Conservation (phyloP, 495 filamentous ascomycete genomes). For the Apodospora peruviana region DNA sequence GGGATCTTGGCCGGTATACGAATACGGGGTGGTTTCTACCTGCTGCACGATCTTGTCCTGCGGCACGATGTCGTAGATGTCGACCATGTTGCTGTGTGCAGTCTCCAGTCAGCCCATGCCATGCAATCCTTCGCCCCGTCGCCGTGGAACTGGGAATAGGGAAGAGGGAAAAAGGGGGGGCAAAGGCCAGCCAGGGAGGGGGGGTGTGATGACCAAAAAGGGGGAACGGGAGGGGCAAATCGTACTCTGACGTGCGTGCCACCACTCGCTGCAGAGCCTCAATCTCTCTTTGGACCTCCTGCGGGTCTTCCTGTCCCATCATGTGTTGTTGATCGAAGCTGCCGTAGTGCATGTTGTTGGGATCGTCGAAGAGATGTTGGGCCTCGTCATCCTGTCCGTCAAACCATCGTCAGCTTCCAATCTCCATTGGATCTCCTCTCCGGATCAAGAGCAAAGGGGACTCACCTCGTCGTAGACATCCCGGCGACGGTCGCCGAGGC, state of each 20-base stretch:
- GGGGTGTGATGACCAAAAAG: neutral
- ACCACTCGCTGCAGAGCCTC: slow-evolving; percentile 53
- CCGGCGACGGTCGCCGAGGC: slow-evolving; percentile 34
- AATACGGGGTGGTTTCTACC: slow-evolving; percentile 23
- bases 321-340: slow-evolving; percentile 48
- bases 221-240: slow-evolving; percentile 5
- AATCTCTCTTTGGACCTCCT: slow-evolving; percentile 52
- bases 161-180: neutral
- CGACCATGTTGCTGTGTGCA: slow-evolving; percentile 49
- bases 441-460: neutral
- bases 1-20: slow-evolving; percentile 39
- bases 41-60: slow-evolving; percentile 26
- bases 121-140: slow-evolving; percentile 2
- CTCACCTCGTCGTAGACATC: slow-evolving; percentile 40
- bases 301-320: slow-evolving; percentile 47
- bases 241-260: slow-evolving; percentile 51
- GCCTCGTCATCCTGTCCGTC: slow-evolving; percentile 44
- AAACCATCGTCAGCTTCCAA: slow-evolving; percentile 7
- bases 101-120: neutral
- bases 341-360: slow-evolving; percentile 47
- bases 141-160: slow-evolving; percentile 2
- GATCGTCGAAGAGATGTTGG: slow-evolving; percentile 48
- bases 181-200: neutral
- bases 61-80: slow-evolving; percentile 54
- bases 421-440: neutral